These are phyloP conservation scores for Sisymbrium altissimum DNA, from an alignment of 345 rosid genomes.

Conservation along the genomic window DNA sequence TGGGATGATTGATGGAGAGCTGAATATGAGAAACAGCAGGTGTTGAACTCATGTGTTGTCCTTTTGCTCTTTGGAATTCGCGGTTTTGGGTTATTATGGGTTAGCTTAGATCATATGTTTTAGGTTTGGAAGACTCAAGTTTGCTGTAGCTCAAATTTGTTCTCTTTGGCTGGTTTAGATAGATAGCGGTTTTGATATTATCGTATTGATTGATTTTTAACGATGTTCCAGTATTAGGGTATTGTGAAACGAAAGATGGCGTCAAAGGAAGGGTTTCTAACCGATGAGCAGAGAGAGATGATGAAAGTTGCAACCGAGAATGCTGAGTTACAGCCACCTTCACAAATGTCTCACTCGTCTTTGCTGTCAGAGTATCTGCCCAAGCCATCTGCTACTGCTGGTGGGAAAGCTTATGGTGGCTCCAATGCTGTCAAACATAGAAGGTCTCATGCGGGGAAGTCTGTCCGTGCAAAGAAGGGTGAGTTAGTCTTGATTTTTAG, in stretches of 20 bases:
- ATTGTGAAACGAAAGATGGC: conserved; percentile 35
- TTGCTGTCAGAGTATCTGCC: conserved; percentile 52
- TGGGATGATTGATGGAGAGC: background rate
- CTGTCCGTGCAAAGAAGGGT: conserved; percentile 79
- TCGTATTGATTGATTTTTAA: background rate
- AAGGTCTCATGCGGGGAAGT: conserved; percentile 79
- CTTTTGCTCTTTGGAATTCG: background rate
- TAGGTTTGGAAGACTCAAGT: background rate
- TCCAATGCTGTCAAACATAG: conserved; percentile 70
- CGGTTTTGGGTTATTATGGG: background rate
- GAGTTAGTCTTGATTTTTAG: conserved; percentile 5
- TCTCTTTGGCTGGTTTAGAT: background rate
- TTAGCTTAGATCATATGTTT: conserved; percentile 10
- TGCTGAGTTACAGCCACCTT: conserved; percentile 49
- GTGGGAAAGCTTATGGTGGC: conserved; percentile 50
- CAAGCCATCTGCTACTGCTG: conserved; percentile 50
- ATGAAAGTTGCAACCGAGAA: conserved; percentile 65
- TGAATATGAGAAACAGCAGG: background rate
- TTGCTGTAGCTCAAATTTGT: background rate
- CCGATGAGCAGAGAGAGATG: conserved; percentile 79
- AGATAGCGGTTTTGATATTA: background rate
- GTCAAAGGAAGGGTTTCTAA: conserved; percentile 61
- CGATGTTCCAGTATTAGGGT: background rate
- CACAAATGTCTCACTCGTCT: conserved; percentile 62
- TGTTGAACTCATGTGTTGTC: background rate